Percentiles rank a stretch among this genome's conserved stretches.
phyloP scores from a whole-genome alignment of 2,329 filamentous ascomycete genomes.

The Penicillium crustosum region DNA sequence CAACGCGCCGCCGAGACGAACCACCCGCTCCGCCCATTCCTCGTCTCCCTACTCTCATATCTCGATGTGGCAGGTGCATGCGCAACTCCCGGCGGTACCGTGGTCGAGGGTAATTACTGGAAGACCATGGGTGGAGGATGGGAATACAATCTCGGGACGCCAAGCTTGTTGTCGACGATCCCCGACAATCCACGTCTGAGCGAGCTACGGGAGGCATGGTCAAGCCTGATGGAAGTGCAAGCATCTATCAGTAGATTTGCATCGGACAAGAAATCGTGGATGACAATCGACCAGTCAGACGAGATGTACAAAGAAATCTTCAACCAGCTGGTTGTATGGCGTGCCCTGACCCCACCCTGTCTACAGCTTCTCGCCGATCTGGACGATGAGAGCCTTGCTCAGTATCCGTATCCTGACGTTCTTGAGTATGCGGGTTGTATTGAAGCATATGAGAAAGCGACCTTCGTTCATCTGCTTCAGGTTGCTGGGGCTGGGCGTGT shows the following conservation, averaged over 20 bases:
- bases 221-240: constrained; percentile 37
- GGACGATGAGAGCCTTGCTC: constrained; percentile 29
- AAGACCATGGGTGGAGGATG: constrained; percentile 39
- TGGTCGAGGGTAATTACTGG: constrained; percentile 43
- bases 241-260: constrained; percentile 35
- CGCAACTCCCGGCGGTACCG: constrained; percentile 38
- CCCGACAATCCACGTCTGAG: constrained; percentile 26
- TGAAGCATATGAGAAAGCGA: constrained; percentile 41
- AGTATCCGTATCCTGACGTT: constrained; percentile 32
- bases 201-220: constrained; percentile 35
- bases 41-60: constrained; percentile 43
- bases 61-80: constrained; percentile 43
- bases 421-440: constrained; percentile 39
- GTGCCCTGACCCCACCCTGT: constrained; percentile 29
- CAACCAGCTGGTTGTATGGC: constrained; percentile 32
- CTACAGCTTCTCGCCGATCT: constrained; percentile 30
- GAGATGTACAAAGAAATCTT: constrained; percentile 31
- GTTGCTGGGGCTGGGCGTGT: constrained; percentile 33
- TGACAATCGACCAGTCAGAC: constrained; percentile 32
- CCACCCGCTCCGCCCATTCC: constrained; percentile 38
- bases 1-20: constrained; percentile 33
- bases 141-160: constrained; percentile 40
- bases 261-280: constrained; percentile 33
- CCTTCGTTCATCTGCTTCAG: constrained; percentile 36
- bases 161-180: constrained; percentile 27